Base-by-base conservation (phyloP, 805 yeast genomes). In the Metschnikowia rubicola region DNA sequence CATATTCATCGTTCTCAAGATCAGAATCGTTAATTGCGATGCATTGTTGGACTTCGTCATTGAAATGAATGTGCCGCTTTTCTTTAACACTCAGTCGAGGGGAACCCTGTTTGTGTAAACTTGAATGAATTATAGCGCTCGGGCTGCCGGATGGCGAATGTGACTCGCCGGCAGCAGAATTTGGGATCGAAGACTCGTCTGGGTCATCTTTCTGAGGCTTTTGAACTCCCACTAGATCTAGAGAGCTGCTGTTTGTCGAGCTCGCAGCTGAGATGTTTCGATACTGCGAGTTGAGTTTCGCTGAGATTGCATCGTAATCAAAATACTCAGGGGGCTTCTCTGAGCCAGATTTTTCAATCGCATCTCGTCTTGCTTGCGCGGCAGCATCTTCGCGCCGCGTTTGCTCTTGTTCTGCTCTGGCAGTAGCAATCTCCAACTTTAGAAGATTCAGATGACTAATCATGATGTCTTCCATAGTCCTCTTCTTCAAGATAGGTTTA, bases 31-130 rank as follows among this genome's bases (percentile, higher is more conserved):
- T 81, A 10, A 91, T 63, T 0, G 96, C 91, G 52, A 88, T 83
- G 66, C 99, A 94, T 66, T 94, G 99, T 64, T 89, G 91, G 30
- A 94, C 99, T 44, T 90, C 81, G 62, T 89, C 95, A 64, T 86
- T 94, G 69, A 94, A 94, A 66, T 91, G 98, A 51, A 94, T 91
- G 57, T 80, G 96, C 51, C 95, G 79, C 33, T 63, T 67, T 47
- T 71, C 72, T 28, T 50, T 50, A 4, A 21, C 39, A 10, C 46
- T 12, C 42, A 46, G 42, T 10, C 30, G 42, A 3, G 45, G 31
- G 7, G 49, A 46, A 32, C 41, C 49, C 19, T 37, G 37, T 10
- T 30, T 42, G 17, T 41, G 49, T 35, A 45, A 40, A 30, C 48
- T 45, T 19, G 55, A 43, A 30, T 39, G 48, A 5, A 47, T n/a